Conservation (phyloP, 768 basidiomycete species). For the Kwoniella newhampshirensis region DNA sequence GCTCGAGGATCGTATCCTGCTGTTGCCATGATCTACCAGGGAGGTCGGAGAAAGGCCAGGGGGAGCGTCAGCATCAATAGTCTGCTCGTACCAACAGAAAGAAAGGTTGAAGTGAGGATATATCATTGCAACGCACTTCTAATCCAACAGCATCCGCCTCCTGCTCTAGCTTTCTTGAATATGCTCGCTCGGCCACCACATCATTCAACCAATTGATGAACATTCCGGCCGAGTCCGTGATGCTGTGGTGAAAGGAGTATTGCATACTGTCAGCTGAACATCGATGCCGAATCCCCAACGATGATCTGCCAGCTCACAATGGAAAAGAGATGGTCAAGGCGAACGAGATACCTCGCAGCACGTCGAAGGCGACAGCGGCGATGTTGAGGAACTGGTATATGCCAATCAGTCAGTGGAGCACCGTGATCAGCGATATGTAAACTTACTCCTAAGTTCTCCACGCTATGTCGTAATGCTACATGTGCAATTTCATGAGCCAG, state of each 20-base stretch:
- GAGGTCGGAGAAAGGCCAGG: not conserved
- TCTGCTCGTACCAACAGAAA: not conserved
- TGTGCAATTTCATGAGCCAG: slow-evolving; percentile 56
- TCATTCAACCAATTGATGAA: slow-evolving; percentile 56
- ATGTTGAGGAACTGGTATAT: slow-evolving; percentile 54
- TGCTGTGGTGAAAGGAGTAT: too few relatives aligned
- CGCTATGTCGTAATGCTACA: slow-evolving; percentile 56
- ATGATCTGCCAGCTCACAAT: slow-evolving; percentile 38
- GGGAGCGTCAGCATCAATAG: too few relatives aligned
- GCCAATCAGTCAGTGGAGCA: not conserved
- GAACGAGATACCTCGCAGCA: slow-evolving; percentile 56
- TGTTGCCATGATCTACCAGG: slow-evolving; percentile 54
- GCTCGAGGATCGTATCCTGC: slow-evolving; percentile 57
- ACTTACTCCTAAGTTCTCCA: slow-evolving; percentile 56
- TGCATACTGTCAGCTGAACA: slow-evolving; percentile 2
- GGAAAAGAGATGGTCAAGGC: slow-evolving; percentile 58
- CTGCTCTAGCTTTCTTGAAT: slow-evolving; percentile 56
- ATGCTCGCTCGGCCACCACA: slow-evolving; percentile 55
- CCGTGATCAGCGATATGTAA: not conserved
- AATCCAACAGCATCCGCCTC: slow-evolving; percentile 57
- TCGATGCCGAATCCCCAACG: too few relatives aligned
- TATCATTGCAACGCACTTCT: slow-evolving; percentile 46
- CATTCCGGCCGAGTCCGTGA: slow-evolving; percentile 54
- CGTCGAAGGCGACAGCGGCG: slow-evolving; percentile 56
- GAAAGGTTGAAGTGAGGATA: too few relatives aligned